Base-by-base conservation (phyloP, 441 rosid genomes). In the Metrosideros polymorpha region DNA sequence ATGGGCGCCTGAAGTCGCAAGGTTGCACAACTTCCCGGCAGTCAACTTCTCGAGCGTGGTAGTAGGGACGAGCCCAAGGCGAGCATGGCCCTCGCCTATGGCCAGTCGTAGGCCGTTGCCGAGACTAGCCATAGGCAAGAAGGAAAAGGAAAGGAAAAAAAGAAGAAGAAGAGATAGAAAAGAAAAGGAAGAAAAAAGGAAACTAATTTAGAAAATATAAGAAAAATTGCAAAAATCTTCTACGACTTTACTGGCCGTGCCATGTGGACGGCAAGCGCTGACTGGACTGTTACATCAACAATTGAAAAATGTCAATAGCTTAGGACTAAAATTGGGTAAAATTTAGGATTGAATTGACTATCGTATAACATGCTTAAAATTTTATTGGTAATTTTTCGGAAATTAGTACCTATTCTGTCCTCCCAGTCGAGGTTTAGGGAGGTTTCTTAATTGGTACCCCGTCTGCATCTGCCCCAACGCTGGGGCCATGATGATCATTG, bases 171-270 rank as follows among this genome's bases (percentile, higher is more conserved):
- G 50, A 10, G 17, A 55, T 1, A 54, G 4, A 24, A 2, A 61
- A 61, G 12, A 18, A 61, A 30, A 30, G 35, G 8, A 17, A 54
- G 1, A 0, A 54, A 24, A 8, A 53, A 54, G 9, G 4, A 5
- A 3, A 12, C 12, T 12, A 27, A 2, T 0, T 27, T 56, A 27
- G 27, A 27, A 56, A 30, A 17, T 8, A 7, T 17, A 7, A 3
- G 4, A 61, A 61, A 61, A 61, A 2, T 30, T 61, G 0, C 43
- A 32, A 63, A 32, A 30, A 4, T 2, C 5, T 0, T 66, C 4
- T 18, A 8, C 5, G 0, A 32, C 43, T 18, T 32, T 5, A 66
- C 0, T 0, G 0, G 1, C 2, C 4, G 0, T 19, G 13, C 27
- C 13, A 32, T 0, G 2, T 4, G 2, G 12, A 66, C 0, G 5